Percentiles rank a stretch among this genome's conserved stretches.
phyloP scores from a whole-genome alignment of 2,329 filamentous ascomycete genomes.

The Exophiala dermatitidis region DNA sequence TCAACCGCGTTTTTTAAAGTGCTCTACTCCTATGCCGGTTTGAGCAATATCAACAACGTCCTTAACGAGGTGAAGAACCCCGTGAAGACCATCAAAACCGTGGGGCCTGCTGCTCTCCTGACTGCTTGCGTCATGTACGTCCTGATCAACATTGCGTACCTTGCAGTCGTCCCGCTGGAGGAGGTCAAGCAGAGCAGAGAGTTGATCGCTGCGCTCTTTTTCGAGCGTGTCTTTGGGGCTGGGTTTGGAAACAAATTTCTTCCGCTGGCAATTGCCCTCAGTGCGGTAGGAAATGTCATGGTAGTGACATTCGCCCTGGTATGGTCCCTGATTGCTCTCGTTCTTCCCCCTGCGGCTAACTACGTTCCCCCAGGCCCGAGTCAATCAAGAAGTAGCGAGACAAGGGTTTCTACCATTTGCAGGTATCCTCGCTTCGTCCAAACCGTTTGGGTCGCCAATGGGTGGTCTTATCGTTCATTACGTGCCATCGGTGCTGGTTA shows the following conservation, averaged over 20 bases:
- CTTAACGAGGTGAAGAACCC: slow-evolving; percentile 65
- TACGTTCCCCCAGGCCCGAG: slow-evolving; percentile 46
- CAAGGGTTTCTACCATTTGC: slow-evolving; percentile 64
- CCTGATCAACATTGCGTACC: slow-evolving; percentile 58
- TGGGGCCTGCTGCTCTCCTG: slow-evolving; percentile 52
- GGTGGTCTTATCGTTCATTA: slow-evolving; percentile 63
- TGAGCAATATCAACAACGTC: slow-evolving; percentile 62
- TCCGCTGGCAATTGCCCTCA: slow-evolving; percentile 59
- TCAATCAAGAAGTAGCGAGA: slow-evolving; percentile 66
- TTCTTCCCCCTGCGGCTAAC: neutral
- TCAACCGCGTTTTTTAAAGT: slow-evolving; percentile 59
- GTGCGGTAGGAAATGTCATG: slow-evolving; percentile 65
- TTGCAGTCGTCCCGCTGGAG: slow-evolving; percentile 59
- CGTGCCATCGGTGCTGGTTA: slow-evolving; percentile 60
- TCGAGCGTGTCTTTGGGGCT: slow-evolving; percentile 56
- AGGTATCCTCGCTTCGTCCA: slow-evolving; percentile 53
- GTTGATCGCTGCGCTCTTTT: slow-evolving; percentile 61
- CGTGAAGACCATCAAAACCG: slow-evolving; percentile 56
- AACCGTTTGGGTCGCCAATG: slow-evolving; percentile 59
- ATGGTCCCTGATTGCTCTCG: slow-evolving; percentile 27
- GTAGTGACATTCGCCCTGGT: slow-evolving; percentile 63
- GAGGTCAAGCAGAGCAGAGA: slow-evolving; percentile 61
- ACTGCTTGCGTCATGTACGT: slow-evolving; percentile 59
- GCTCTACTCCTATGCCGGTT: slow-evolving; percentile 61
- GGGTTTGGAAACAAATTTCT: slow-evolving; percentile 52